Evolutionary conservation across 2,329 filamentous ascomycete genomes (phyloP), one percentile per base, ranked within the genome.

Genomic region (Microdochium trichocladiopsis): DNA sequence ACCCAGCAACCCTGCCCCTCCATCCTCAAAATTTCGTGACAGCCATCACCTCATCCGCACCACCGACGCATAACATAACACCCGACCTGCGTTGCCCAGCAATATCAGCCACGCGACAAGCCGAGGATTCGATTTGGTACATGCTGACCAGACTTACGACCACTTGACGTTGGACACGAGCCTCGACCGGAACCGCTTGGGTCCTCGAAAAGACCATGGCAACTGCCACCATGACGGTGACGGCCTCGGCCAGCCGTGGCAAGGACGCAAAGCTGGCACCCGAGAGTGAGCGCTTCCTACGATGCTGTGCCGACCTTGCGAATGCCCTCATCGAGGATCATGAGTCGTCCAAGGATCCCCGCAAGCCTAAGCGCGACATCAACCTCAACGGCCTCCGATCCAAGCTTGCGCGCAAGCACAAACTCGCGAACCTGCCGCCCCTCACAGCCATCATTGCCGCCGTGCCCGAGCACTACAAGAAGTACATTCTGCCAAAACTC

Each of bases 381-480:
- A 99, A 99, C 67, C 79, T 99, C 61, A 99, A 99, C 71, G 79
- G 84, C 53, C 72, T 99, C 59, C 86, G 94, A 47, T 85, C 89
- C 51, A 92, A 92, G 66, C 83, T 96, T 56, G 83, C 94, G 47
- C 95, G 94, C 74, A 97, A 96, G 74, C 91, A 97, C 74, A 88
- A 85, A 67, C 76, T 99, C 55, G 87, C 84, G 68, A 90, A 84
- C 56, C 89, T 95, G 60, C 94, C 94, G 28, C 90, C 95, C 24
- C 75, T 99, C 58, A 97, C 93, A 9, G 93, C 94, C 55, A 99
- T 99, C 65, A 97, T 99, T 65, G 90, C 94, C 51, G 94, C 94
- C 10, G 93, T 99, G 33, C 95, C 95, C n/a, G 94, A 99, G 68
- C 92, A 97, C 69, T 96, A 97, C 75, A 99, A 97, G 77, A 99